phyloP scores from a whole-genome alignment of 2,329 filamentous ascomycete species.

The Penicillium freii region DNA sequence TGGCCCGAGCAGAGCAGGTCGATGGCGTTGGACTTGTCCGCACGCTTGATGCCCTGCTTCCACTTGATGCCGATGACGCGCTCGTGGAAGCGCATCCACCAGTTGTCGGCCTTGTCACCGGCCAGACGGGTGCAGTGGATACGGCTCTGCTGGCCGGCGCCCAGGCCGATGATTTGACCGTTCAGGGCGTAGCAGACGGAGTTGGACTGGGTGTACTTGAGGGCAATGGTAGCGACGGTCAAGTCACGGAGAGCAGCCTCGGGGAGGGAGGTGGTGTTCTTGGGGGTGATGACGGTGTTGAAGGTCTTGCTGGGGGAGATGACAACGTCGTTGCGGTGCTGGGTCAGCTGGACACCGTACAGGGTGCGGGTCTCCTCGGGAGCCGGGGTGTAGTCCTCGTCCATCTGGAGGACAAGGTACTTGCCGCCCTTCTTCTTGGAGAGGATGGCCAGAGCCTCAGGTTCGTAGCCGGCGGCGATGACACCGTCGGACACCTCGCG shows the following conservation, averaged over 20 bases:
- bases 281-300: slow-evolving; percentile 79
- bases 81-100: slow-evolving; percentile 98
- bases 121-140: slow-evolving; percentile 98
- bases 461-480: slow-evolving; percentile 82
- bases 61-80: slow-evolving; percentile 85
- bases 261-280: slow-evolving; percentile 69
- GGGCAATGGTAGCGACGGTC: slow-evolving; percentile 90
- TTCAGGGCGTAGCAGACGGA: slow-evolving; percentile 96
- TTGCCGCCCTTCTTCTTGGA: slow-evolving; percentile 98
- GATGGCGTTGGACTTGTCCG: slow-evolving; percentile 98
- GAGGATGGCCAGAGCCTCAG: slow-evolving; percentile 83
- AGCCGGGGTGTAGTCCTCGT: slow-evolving; percentile 77
- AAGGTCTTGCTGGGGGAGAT: slow-evolving; percentile 82
- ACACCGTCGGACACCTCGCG: slow-evolving; percentile 97
- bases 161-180: slow-evolving; percentile 89
- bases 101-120: slow-evolving; percentile 98
- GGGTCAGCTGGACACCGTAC: slow-evolving; percentile 82
- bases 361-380: slow-evolving; percentile 77
- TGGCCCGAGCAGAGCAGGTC: slow-evolving; percentile 90
- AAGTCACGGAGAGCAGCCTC: slow-evolving; percentile 84
- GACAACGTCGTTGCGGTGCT: slow-evolving; percentile 88
- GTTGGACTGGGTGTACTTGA: slow-evolving; percentile 99
- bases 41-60: slow-evolving; percentile 95
- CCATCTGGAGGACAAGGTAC: slow-evolving; percentile 94
- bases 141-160: slow-evolving; percentile 93